Evolutionary conservation across 2,329 filamentous ascomycete species (phyloP), one percentile per base, ranked within the genome.

Genomic region (Colletotrichum orchidophilum): DNA sequence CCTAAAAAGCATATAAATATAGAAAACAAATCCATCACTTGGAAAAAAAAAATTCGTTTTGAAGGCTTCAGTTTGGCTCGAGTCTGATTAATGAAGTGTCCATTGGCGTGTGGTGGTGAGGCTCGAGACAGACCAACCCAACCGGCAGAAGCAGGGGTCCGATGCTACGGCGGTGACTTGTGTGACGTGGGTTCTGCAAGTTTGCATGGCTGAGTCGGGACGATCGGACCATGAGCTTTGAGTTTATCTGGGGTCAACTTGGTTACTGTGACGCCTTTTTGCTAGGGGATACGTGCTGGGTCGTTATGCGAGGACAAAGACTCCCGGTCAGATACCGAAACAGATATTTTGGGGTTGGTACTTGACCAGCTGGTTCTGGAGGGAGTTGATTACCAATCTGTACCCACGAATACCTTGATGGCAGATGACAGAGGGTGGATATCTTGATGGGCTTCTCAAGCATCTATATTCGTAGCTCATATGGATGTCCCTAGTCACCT

Each of bases 181-280:
- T 46, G 57, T 49, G 27, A 55, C 29, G 57, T 49, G 64, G 52
- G 57, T 52, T 29, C 49, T 11, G n/a, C 31, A 18, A 46, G 33
- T 33, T 49, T 26, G 31, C 68, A 68, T 58, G 64, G 57, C 21
- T 62, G 35, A 50, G 58, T 42, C 55, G 57, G 58, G 33, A 33
- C 12, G 27, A 63, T 63, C 54, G 46, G 33, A 67, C 69, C 62
- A 71, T n/a, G 39, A 71, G 69, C 69, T 21, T 62, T 46, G 66
- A 31, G 53, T 42, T 55, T 24, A 54, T 27, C 26, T 24, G 39
- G 35, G 49, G 50, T 70, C 63, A 50, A 70, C 35, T 54, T 33
- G 39, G 59, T 66, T 66, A 27, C 49, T 52, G 49, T 27, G 31
- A 49, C 68, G 63, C 68, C 67, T 70, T 67, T 57, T 58, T 26